These are phyloP conservation scores for Diutina ranongensis DNA, from an alignment of 1,139 yeast species.

Conservation along the genomic window DNA sequence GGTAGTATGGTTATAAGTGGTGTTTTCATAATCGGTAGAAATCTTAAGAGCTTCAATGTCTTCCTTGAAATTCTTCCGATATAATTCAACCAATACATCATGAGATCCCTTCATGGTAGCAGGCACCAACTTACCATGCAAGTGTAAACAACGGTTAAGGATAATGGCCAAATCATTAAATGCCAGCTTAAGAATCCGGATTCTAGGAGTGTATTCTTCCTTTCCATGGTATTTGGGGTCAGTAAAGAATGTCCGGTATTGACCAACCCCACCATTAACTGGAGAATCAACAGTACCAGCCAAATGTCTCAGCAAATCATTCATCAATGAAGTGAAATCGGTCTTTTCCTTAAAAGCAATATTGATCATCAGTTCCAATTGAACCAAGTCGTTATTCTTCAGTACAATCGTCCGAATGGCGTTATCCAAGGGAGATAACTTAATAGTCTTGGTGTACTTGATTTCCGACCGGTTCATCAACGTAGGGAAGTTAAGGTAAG, in stretches of 20 bases:
- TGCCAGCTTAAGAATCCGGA: conserved; percentile 42
- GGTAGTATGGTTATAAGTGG: neutral
- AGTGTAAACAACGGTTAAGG: conserved; percentile 52
- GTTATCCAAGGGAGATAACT: conserved; percentile 76
- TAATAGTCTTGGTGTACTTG: conserved; percentile 36
- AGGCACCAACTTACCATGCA: conserved; percentile 63
- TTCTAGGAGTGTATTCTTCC: conserved; percentile 33
- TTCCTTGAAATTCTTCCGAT: conserved; percentile 52
- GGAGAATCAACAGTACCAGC: conserved; percentile 91
- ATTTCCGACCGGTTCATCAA: conserved; percentile 80
- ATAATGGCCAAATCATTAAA: conserved; percentile 62
- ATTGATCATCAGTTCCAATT: conserved; percentile 53
- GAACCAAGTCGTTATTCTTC: conserved; percentile 64
- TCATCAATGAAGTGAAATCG: conserved; percentile 39
- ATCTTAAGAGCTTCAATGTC: conserved; percentile 42
- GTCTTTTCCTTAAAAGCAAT: conserved; percentile 44
- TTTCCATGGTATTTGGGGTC: conserved; percentile 27
- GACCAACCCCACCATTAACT: conserved; percentile 86
- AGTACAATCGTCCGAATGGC: conserved; percentile 58
- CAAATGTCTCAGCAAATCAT: conserved; percentile 64
- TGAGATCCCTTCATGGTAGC: conserved; percentile 50
- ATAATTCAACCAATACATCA: conserved; percentile 51
- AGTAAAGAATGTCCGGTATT: conserved; percentile 59
- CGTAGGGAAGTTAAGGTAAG: conserved; percentile 73
- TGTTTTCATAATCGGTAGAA: conserved; percentile 20